These are phyloP conservation scores for Dictyostelium capitatum DNA, from an alignment of 78 protist genomes.

Conservation along the genomic window DNA sequence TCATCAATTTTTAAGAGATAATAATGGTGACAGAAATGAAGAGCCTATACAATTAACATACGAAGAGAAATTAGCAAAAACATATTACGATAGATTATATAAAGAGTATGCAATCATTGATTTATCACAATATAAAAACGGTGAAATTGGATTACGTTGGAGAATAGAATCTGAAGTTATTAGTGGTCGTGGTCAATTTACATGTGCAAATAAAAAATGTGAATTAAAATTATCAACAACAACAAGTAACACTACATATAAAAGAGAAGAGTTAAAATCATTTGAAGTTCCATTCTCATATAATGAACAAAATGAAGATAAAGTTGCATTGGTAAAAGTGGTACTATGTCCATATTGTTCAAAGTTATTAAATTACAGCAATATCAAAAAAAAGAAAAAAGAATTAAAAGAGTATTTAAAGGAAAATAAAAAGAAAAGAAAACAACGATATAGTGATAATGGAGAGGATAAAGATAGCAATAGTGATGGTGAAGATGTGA, in stretches of 20 bases:
- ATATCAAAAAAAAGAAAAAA: constrained; percentile 63
- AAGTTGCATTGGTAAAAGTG: constrained; percentile 67
- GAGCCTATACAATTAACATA: constrained; percentile 38
- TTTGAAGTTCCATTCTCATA: constrained; percentile 67
- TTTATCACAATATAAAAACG: constrained; percentile 71
- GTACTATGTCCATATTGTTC: constrained; percentile 62
- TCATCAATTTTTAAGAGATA: constrained; percentile 51
- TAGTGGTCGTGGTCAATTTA: constrained; percentile 89
- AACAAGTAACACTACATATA: neutral
- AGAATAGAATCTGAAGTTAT: constrained; percentile 89
- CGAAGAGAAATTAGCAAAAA: constrained; percentile 86
- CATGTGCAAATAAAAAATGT: constrained; percentile 81
- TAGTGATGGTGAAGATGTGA: neutral
- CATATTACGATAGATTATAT: constrained; percentile 88
- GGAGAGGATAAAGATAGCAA: neutral
- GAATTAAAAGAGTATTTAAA: constrained; percentile 42
- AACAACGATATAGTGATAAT: neutral
- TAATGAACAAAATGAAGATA: constrained; percentile 27
- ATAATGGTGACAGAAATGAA: constrained; percentile 28
- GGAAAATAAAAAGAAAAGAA: constrained; percentile 20
- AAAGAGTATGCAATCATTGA: constrained; percentile 90
- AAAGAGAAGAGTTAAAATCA: neutral
- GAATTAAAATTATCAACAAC: neutral
- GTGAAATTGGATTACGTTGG: constrained; percentile 90
- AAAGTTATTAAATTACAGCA: constrained; percentile 43